Conservation (phyloP, 2,329 filamentous ascomycete species). For the Apiospora aurea region DNA sequence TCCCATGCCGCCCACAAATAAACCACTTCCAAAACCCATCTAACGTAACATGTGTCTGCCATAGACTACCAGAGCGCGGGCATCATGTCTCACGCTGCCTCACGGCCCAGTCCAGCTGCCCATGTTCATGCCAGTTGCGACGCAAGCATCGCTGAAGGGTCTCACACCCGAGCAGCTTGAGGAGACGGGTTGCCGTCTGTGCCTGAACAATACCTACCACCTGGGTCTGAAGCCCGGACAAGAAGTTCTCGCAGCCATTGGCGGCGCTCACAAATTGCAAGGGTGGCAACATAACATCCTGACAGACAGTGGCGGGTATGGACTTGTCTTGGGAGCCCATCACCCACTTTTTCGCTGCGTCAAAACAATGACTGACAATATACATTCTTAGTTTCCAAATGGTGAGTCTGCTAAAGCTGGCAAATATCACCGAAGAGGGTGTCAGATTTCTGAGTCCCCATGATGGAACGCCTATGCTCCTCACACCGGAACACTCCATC, state of each 20-base stretch:
- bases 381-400: slow-evolving; percentile 81
- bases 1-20: background rate
- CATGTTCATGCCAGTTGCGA: slow-evolving; percentile 98
- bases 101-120: slow-evolving; percentile 92
- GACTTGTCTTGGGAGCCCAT: slow-evolving; percentile 26
- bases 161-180: slow-evolving; percentile 92
- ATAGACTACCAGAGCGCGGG: slow-evolving; percentile 92
- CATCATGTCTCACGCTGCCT: slow-evolving; percentile 84
- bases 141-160: slow-evolving; percentile 94
- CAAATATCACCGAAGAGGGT: slow-evolving; percentile 92
- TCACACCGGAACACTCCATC: slow-evolving; percentile 97
- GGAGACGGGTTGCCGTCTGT: slow-evolving; percentile 86
- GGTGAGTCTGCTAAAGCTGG: slow-evolving; percentile 93
- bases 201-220: slow-evolving; percentile 98
- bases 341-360: slow-evolving; percentile 28
- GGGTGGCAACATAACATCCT: slow-evolving; percentile 96
- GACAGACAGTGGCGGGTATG: slow-evolving; percentile 77
- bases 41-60: slow-evolving; percentile 1
- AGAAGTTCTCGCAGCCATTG: slow-evolving; percentile 82
- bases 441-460: slow-evolving; percentile 96
- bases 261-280: slow-evolving; percentile 93
- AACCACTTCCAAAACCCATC: background rate
- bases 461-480: slow-evolving; percentile 92
- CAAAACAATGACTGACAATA: slow-evolving; percentile 26
- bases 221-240: slow-evolving; percentile 94